These are phyloP conservation scores for Colletotrichum destructivum DNA, from an alignment of 2,329 filamentous ascomycete species.

Conservation along the genomic window DNA sequence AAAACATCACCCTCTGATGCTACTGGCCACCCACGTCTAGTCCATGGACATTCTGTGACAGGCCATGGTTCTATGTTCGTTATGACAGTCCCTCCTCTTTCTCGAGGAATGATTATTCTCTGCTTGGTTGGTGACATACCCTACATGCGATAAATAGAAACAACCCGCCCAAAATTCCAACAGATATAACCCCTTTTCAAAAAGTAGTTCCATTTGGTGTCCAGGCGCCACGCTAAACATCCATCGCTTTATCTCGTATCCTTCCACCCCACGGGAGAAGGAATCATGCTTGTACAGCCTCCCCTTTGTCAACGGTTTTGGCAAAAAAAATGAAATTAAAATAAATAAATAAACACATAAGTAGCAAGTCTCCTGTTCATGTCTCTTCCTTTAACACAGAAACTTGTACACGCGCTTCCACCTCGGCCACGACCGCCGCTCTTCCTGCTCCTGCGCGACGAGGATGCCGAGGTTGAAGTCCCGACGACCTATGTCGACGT, in stretches of 20 bases:
- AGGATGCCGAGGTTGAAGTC: conserved; percentile 87
- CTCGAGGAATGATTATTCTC: no score
- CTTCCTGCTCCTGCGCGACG: conserved; percentile 84
- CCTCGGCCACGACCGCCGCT: conserved; percentile 78
- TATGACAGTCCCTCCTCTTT: neutral
- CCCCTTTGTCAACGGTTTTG: no score
- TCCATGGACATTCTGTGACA: neutral
- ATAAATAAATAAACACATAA: neutral
- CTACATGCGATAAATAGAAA: no score
- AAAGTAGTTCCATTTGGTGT: neutral
- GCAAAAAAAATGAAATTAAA: no score
- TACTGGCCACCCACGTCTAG: neutral
- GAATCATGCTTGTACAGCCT: neutral
- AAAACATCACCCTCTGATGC: no score
- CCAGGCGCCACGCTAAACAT: conserved; percentile 13
- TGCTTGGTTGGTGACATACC: no score
- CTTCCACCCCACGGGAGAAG: no score
- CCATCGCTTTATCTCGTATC: neutral
- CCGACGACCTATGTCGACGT: conserved; percentile 86
- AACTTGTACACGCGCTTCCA: conserved; percentile 86
- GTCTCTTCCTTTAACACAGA: conserved; percentile 71
- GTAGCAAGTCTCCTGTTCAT: neutral
- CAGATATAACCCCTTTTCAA: neutral
- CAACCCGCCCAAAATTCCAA: neutral
- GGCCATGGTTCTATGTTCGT: neutral